phyloP scores from a whole-genome alignment of 805 yeast genomes.

The Kazachstania bromeliacearum region DNA sequence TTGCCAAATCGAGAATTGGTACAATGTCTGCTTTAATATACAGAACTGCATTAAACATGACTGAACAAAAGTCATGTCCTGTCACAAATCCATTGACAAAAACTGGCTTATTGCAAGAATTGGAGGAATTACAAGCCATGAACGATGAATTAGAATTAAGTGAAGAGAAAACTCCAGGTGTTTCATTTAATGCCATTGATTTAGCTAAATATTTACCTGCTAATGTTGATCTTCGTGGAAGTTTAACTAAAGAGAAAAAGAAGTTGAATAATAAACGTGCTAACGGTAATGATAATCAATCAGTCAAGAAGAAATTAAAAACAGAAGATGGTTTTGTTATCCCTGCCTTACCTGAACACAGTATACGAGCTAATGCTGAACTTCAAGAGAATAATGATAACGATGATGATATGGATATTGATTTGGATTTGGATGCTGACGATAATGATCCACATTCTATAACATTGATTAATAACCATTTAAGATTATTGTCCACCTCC shows the following conservation, averaged over 20 bases:
- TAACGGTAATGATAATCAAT: conserved; percentile 9
- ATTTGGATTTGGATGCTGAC: conserved; percentile 28
- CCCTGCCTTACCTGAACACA: conserved; percentile 22
- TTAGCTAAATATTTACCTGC: conserved; percentile 34
- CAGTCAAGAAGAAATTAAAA: conserved; percentile 32
- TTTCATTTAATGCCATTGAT: conserved; percentile 37
- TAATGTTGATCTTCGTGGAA: conserved; percentile 36
- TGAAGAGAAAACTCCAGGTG: conserved; percentile 30
- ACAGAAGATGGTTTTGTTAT: conserved; percentile 32
- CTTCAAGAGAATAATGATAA: conserved; percentile 22
- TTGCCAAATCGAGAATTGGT: conserved; percentile 65
- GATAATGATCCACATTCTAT: conserved; percentile 26
- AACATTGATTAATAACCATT: conserved; percentile 47
- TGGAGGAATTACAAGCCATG: conserved; percentile 29
- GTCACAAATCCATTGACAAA: conserved; percentile 32
- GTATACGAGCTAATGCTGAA: conserved; percentile 14
- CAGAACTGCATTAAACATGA: conserved; percentile 41
- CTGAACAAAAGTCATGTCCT: conserved; percentile 51
- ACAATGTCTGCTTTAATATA: conserved; percentile 56
- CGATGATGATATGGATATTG: conserved; percentile 25
- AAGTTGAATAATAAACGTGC: conserved; percentile 29
- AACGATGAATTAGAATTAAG: conserved; percentile 18
- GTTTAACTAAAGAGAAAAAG: conserved; percentile 31
- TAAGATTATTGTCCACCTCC: conserved; percentile 48
- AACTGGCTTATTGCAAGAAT: conserved; percentile 45